Percentiles rank a stretch among this genome's conserved stretches.
These are phyloP conservation scores for Candida frijolesensis DNA, from an alignment of 1,139 yeast species.

Conservation along the genomic window DNA sequence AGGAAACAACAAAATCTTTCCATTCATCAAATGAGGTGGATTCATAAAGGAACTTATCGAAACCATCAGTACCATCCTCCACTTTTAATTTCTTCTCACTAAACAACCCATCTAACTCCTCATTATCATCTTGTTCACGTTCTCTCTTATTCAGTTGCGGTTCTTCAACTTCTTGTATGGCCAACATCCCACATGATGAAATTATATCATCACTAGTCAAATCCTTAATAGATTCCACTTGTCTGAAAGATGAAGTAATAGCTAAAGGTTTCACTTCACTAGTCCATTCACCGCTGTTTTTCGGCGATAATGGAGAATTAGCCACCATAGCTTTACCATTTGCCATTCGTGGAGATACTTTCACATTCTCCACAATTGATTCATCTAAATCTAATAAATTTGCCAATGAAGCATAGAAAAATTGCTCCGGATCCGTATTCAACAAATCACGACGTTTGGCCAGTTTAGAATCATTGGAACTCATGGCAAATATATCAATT, in stretches of 20 bases:
- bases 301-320: conserved; percentile 41
- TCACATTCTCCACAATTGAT: conserved; percentile 29
- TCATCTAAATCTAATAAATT: conserved; percentile 52
- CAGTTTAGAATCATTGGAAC: conserved; percentile 38
- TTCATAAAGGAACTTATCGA: conserved; percentile 31
- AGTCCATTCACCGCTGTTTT: conserved; percentile 38
- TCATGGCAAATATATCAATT: conserved; percentile 27
- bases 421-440: conserved; percentile 47
- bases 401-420: conserved; percentile 53
- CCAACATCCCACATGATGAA: conserved; percentile 24
- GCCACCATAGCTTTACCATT: conserved; percentile 13
- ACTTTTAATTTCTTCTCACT: conserved; percentile 37
- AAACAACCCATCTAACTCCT: conserved; percentile 40
- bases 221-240: conserved; percentile 40
- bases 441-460: conserved; percentile 51
- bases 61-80: conserved; percentile 16
- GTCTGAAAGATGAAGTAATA: conserved; percentile 49
- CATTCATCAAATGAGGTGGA: conserved; percentile 43
- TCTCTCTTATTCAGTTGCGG: conserved; percentile 23
- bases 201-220: conserved; percentile 33
- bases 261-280: conserved; percentile 50
- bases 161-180: conserved; percentile 4
- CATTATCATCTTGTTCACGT: conserved; percentile 37
- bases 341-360: conserved; percentile 4
- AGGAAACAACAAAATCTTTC: conserved; percentile 27